These are phyloP conservation scores for Ustilago esculenta DNA, from an alignment of 1,284 basidiomycete species.

Conservation along the genomic window DNA sequence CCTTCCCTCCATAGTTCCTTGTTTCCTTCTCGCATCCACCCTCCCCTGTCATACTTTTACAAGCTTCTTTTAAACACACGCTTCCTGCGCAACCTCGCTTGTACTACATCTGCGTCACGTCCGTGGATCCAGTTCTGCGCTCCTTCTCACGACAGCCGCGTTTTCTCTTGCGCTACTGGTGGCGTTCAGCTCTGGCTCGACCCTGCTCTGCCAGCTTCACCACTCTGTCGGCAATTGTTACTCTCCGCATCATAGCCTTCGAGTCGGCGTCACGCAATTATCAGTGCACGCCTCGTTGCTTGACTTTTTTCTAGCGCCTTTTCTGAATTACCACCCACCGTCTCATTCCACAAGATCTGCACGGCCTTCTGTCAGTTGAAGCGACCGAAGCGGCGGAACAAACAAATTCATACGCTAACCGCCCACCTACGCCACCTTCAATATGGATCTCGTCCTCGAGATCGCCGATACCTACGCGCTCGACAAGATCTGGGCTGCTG, in stretches of 20 bases:
- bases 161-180: background rate
- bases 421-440: constrained; percentile 8
- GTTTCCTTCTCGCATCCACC: background rate
- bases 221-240: too few species aligned
- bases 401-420: too few species aligned
- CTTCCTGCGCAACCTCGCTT: too few species aligned
- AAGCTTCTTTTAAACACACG: too few species aligned
- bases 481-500: constrained; percentile 79
- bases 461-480: constrained; percentile 79
- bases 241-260: too few species aligned
- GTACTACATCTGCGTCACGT: too few species aligned
- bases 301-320: too few species aligned
- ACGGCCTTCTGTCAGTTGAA: too few species aligned
- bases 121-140: background rate
- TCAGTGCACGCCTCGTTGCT: too few species aligned
- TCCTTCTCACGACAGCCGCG: background rate
- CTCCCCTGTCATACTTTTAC: too few species aligned
- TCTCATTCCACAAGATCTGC: constrained; percentile 3
- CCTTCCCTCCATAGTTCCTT: background rate
- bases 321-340: constrained; percentile 4
- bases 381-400: too few species aligned
- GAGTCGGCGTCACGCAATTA: too few species aligned
- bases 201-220: background rate
- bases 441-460: constrained; percentile 83
- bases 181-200: background rate